Evolutionary conservation across 2,329 filamentous ascomycete species (phyloP).

Genomic region (Setomelanomma holmii): DNA sequence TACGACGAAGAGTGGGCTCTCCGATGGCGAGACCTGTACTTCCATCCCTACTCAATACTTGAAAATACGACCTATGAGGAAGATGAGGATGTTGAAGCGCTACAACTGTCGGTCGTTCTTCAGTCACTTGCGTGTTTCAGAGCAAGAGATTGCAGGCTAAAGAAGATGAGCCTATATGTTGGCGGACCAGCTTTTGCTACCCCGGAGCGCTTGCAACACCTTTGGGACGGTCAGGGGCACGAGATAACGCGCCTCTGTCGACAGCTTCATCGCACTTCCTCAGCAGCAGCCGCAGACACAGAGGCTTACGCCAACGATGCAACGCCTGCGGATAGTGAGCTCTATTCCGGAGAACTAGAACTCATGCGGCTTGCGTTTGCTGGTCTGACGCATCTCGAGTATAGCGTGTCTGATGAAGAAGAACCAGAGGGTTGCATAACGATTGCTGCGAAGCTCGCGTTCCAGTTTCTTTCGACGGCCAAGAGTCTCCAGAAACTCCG

Average conservation of each 20-base stretch:
- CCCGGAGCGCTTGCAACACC: not conserved
- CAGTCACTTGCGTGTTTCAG: not conserved
- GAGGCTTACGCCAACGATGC: conserved; percentile 1
- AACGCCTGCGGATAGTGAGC: conserved; percentile 1
- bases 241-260: not conserved
- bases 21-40: not conserved
- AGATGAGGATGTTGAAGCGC: not conserved
- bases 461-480: conserved; percentile 3
- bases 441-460: conserved; percentile 6
- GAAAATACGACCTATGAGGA: not conserved
- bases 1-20: not conserved
- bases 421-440: conserved; percentile 3
- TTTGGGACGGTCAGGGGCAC: conserved; percentile 1
- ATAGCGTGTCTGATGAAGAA: conserved; percentile 5
- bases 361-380: conserved; percentile 3
- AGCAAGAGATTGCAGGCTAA: not conserved
- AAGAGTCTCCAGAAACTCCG: conserved; percentile 2
- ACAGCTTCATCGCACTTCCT: not conserved
- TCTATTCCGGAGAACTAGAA: conserved; percentile 2
- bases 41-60: not conserved
- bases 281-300: conserved; percentile 6
- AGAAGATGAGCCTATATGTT: not conserved
- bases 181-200: not conserved
- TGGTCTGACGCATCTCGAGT: conserved; percentile 9
- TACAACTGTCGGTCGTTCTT: not conserved